These are phyloP conservation scores for Neophaeococcomyces aloes DNA, from an alignment of 2,329 filamentous ascomycete species.

Conservation along the genomic window DNA sequence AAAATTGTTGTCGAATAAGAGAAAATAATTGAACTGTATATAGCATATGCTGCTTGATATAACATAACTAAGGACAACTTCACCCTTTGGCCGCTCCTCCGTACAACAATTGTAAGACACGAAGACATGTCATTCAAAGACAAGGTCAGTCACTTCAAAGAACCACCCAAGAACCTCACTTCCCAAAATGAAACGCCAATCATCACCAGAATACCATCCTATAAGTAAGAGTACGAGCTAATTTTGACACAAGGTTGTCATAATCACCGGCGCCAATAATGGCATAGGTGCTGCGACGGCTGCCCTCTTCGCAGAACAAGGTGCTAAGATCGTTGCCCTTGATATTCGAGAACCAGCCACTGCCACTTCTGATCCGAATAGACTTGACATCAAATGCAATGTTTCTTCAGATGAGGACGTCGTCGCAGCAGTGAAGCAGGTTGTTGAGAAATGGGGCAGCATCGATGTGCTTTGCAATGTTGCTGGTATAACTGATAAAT, in stretches of 20 bases:
- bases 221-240: slow-evolving; percentile 1
- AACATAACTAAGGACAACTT: too few relatives aligned
- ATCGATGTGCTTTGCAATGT: slow-evolving; percentile 38
- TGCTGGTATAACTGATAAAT: slow-evolving; percentile 34
- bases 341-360: neutral
- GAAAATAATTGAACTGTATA: too few relatives aligned
- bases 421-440: slow-evolving; percentile 9
- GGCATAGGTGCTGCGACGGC: slow-evolving; percentile 26
- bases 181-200: too few relatives aligned
- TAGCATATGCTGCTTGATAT: too few relatives aligned
- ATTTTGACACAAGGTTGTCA: slow-evolving; percentile 19
- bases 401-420: slow-evolving; percentile 6
- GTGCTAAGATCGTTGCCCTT: slow-evolving; percentile 10
- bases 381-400: slow-evolving; percentile 3
- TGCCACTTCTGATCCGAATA: neutral
- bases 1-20: too few relatives aligned
- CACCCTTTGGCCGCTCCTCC: too few relatives aligned
- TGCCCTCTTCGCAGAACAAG: slow-evolving; percentile 7
- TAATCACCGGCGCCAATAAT: slow-evolving; percentile 35
- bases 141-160: too few relatives aligned
- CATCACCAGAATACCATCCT: too few relatives aligned
- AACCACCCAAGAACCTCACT: too few relatives aligned
- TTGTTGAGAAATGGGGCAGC: slow-evolving; percentile 4
- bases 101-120: too few relatives aligned
- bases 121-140: too few relatives aligned